These are phyloP conservation scores for Suillus brevipes DNA, from an alignment of 768 basidiomycete genomes.

Conservation along the genomic window DNA sequence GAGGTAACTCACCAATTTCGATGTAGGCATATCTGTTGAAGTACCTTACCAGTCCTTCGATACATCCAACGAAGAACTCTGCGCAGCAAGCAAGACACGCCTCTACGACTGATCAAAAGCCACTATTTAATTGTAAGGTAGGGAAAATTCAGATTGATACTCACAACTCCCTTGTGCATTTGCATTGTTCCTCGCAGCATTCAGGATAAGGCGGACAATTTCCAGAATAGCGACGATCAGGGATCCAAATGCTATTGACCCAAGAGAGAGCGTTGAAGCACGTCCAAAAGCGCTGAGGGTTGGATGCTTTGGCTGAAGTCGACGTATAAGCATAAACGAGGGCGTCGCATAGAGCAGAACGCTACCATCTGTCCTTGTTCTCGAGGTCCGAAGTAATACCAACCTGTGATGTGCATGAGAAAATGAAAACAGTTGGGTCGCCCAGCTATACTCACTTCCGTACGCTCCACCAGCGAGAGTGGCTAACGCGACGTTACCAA, in stretches of 20 bases:
- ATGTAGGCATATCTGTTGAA: conserved; percentile 88
- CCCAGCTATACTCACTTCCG: conserved; percentile 40
- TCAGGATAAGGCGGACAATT: conserved; percentile 60
- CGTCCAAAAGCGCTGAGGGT: conserved; percentile 70
- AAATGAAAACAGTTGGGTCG: not conserved
- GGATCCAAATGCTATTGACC: conserved; percentile 83
- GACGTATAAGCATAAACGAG: not conserved
- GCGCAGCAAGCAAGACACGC: conserved; percentile 79
- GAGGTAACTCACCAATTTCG: conserved; percentile 59
- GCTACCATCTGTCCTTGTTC: conserved; percentile 60
- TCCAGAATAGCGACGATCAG: conserved; percentile 82
- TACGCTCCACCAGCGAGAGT: conserved; percentile 81
- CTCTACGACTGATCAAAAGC: conserved; percentile 55
- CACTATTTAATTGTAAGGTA: not conserved
- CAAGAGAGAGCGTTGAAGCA: conserved; percentile 76
- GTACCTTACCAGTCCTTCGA: conserved; percentile 69
- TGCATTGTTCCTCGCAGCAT: conserved; percentile 57
- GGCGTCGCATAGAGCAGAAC: conserved; percentile 4
- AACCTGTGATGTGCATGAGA: conserved; percentile 27
- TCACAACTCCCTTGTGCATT: conserved; percentile 64
- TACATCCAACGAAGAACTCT: conserved; percentile 71
- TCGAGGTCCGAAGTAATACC: conserved; percentile 86
- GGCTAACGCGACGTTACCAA: conserved; percentile 74
- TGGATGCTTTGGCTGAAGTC: conserved; percentile 61
- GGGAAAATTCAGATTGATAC: conserved; percentile 23